phyloP scores from a whole-genome alignment of 768 basidiomycete species.

The Xanthoconium stramineum region DNA sequence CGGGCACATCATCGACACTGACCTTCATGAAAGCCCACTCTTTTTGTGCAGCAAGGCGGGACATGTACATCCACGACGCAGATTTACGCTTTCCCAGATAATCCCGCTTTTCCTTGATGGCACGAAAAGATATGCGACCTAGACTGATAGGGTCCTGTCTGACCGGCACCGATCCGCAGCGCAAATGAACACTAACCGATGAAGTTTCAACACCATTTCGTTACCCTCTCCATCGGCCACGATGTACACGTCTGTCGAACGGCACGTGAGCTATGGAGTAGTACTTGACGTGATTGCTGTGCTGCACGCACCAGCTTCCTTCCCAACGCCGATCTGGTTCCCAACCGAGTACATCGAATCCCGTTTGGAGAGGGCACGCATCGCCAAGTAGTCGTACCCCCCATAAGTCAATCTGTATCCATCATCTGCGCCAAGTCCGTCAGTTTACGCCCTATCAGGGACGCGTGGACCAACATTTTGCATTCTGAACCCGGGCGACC shows the following conservation, averaged over 20 bases:
- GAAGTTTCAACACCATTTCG: conserved; percentile 89
- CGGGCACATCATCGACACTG: neutral
- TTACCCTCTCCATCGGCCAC: conserved; percentile 83
- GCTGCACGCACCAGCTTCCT: conserved; percentile 76
- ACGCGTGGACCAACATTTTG: conserved; percentile 64
- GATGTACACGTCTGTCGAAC: conserved; percentile 68
- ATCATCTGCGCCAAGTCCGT: conserved; percentile 61
- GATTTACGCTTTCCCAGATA: conserved; percentile 94
- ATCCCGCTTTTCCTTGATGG: conserved; percentile 95
- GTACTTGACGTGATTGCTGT: neutral
- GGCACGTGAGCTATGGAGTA: conserved; percentile 3
- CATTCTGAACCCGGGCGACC: conserved; percentile 84
- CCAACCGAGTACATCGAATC: conserved; percentile 89
- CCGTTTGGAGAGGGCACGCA: conserved; percentile 88
- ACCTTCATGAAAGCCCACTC: conserved; percentile 99
- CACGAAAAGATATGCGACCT: conserved; percentile 95
- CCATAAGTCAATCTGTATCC: conserved; percentile 97
- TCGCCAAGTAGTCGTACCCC: conserved; percentile 95
- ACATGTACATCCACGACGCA: conserved; percentile 99
- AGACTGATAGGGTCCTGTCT: conserved; percentile 50
- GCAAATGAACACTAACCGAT: conserved; percentile 53
- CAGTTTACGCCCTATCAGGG: neutral
- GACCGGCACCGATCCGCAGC: neutral
- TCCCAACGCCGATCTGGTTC: conserved; percentile 97
- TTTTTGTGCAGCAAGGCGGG: conserved; percentile 91